A percentile compares a stretch with the other conserved stretches of the same genome.
Evolutionary conservation across 805 yeast species (phyloP).

Genomic region (Candida suzukii): DNA sequence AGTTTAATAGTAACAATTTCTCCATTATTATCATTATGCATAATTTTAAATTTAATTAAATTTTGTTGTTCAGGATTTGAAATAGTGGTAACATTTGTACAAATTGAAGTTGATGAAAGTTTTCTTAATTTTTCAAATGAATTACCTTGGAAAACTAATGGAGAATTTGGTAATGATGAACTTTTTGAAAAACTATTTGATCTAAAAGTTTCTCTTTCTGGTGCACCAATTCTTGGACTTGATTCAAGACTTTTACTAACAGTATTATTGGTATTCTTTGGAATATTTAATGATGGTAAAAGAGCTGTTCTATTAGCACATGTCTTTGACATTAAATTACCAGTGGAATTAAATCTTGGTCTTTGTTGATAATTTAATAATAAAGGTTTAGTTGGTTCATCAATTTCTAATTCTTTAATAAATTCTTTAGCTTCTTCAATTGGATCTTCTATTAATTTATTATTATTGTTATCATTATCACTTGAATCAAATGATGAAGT

Average conservation of each 20-base stretch:
- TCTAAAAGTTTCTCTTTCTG: no score
- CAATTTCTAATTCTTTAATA: background rate
- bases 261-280: background rate
- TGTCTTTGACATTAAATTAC: background rate
- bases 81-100: background rate
- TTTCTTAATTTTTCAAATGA: background rate
- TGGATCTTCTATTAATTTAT: background rate
- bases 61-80: background rate
- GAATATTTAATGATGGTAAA: background rate
- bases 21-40: background rate
- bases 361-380: background rate
- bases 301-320: background rate
- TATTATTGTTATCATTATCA: background rate
- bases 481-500: background rate
- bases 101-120: background rate
- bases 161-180: background rate
- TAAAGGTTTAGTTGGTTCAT: background rate
- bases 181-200: background rate
- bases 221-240: no score
- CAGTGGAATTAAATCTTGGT: background rate
- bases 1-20: background rate
- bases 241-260: background rate
- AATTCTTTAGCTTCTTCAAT: background rate
- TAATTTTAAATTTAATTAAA: background rate
- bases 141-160: background rate